These are phyloP conservation scores for Collybiopsis confluens DNA, from an alignment of 768 basidiomycete genomes.

Conservation along the genomic window DNA sequence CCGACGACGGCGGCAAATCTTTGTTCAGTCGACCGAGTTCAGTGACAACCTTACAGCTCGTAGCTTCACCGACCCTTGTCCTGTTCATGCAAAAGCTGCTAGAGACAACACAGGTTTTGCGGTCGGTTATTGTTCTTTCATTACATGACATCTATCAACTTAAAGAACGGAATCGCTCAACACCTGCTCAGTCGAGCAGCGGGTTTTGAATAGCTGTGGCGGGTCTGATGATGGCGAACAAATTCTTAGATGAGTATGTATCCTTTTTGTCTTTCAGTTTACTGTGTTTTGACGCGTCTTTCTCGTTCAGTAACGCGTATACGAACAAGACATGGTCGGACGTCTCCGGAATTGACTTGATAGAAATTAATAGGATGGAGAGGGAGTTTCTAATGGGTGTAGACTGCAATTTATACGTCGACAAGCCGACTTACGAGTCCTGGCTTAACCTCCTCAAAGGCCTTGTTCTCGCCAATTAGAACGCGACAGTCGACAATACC, in stretches of 20 bases:
- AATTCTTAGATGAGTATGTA: no score
- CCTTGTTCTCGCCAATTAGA: slow-evolving; percentile 77
- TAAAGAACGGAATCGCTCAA: slow-evolving; percentile 69
- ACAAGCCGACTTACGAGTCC: slow-evolving; percentile 69
- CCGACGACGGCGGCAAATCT: slow-evolving; percentile 39
- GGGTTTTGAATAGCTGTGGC: no score
- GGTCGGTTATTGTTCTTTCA: slow-evolving; percentile 87
- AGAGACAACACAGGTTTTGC: slow-evolving; percentile 91
- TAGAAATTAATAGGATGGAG: slow-evolving; percentile 91
- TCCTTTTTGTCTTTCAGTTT: slow-evolving; percentile 9
- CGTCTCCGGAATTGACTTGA: slow-evolving; percentile 79
- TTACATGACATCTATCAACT: slow-evolving; percentile 87
- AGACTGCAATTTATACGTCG: slow-evolving; percentile 77
- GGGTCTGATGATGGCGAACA: no score
- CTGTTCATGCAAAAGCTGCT: no score
- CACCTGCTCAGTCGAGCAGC: slow-evolving; percentile 73
- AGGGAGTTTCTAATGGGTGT: slow-evolving; percentile 83
- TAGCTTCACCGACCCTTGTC: no score
- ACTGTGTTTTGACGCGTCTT: slow-evolving; percentile 15
- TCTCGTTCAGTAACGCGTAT: slow-evolving; percentile 81
- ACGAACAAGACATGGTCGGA: no score
- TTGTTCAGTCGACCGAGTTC: no score
- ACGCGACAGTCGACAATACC: slow-evolving; percentile 52
- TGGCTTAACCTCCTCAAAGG: slow-evolving; percentile 85
- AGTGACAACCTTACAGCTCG: no score